A percentile compares a stretch with the other conserved stretches of the same genome.
phyloP scores from a whole-genome alignment of 768 basidiomycete genomes.

The Macrolepiota dolichaula region DNA sequence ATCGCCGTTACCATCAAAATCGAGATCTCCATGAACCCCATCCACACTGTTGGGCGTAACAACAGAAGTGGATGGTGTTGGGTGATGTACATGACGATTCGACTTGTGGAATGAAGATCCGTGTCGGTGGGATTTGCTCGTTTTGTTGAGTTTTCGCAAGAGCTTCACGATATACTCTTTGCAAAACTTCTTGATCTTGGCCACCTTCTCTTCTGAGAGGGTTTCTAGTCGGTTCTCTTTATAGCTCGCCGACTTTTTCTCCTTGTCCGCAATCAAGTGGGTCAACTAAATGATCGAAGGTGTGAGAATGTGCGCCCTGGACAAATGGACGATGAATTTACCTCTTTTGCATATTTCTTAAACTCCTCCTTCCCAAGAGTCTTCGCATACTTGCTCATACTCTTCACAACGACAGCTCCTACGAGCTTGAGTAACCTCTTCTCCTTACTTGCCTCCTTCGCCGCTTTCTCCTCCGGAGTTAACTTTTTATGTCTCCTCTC shows the following conservation, averaged over 20 bases:
- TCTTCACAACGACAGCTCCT: slow-evolving; percentile 86
- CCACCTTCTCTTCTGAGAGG: slow-evolving; percentile 81
- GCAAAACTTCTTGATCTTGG: slow-evolving; percentile 89
- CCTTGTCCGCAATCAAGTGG: slow-evolving; percentile 85
- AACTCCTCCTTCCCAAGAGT: slow-evolving; percentile 77
- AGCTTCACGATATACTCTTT: slow-evolving; percentile 90
- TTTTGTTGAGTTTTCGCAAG: slow-evolving; percentile 62
- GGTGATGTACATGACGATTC: slow-evolving; percentile 15
- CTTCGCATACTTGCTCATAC: slow-evolving; percentile 85
- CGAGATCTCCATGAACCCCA: slow-evolving; percentile 24
- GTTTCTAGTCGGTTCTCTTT: slow-evolving; percentile 68
- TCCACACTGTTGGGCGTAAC: slow-evolving; percentile 40
- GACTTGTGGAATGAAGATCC: slow-evolving; percentile 24
- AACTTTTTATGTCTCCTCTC: slow-evolving; percentile 57
- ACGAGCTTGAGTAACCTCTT: slow-evolving; percentile 81
- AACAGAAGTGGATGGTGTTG: slow-evolving; percentile 36
- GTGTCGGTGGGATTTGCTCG: slow-evolving; percentile 26
- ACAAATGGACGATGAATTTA: slow-evolving; percentile 27
- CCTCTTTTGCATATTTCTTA: slow-evolving; percentile 96
- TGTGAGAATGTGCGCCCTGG: background rate
- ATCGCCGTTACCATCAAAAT: background rate
- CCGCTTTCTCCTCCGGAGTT: slow-evolving; percentile 58
- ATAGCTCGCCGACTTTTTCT: slow-evolving; percentile 86
- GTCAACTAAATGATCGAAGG: slow-evolving; percentile 56
- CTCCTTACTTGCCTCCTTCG: slow-evolving; percentile 69